phyloP scores from a whole-genome alignment of 2,329 filamentous ascomycete genomes.

The Gliomastix tumulicola region DNA sequence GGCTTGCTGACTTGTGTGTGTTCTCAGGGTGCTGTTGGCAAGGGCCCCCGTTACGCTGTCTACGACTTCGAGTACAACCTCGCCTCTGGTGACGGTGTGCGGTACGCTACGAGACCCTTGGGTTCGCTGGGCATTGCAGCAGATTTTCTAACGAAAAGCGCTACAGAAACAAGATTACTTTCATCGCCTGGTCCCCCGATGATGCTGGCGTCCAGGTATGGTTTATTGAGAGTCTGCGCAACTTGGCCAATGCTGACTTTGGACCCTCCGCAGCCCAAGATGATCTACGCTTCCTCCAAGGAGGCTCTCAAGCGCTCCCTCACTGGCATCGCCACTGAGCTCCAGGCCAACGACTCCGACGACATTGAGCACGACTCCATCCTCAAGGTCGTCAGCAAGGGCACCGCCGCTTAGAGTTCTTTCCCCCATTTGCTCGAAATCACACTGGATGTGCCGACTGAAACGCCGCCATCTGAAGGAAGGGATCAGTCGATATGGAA shows the following conservation, averaged over 20 bases:
- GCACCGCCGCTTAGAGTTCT: conserved; percentile 44
- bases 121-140: no score
- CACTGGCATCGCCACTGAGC: conserved; percentile 66
- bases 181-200: conserved; percentile 77
- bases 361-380: conserved; percentile 74
- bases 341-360: conserved; percentile 78
- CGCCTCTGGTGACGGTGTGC: conserved; percentile 63
- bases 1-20: no score
- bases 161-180: conserved; percentile 67
- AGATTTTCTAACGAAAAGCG: conserved; percentile 7
- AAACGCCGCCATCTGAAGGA: no score
- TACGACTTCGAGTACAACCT: conserved; percentile 79
- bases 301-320: conserved; percentile 76
- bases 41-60: conserved; percentile 75
- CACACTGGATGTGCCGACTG: no score
- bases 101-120: conserved; percentile 45
- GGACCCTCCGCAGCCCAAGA: conserved; percentile 66
- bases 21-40: conserved; percentile 46
- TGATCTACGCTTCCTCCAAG: conserved; percentile 87
- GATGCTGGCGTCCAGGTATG: conserved; percentile 71
- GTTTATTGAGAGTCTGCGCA: no score
- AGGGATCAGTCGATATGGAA: no score
- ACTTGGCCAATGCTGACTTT: no score
- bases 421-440: no score
- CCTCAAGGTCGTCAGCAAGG: conserved; percentile 60